Conservation (phyloP, 2,329 filamentous ascomycete genomes). For the Cercospora citrullina region DNA sequence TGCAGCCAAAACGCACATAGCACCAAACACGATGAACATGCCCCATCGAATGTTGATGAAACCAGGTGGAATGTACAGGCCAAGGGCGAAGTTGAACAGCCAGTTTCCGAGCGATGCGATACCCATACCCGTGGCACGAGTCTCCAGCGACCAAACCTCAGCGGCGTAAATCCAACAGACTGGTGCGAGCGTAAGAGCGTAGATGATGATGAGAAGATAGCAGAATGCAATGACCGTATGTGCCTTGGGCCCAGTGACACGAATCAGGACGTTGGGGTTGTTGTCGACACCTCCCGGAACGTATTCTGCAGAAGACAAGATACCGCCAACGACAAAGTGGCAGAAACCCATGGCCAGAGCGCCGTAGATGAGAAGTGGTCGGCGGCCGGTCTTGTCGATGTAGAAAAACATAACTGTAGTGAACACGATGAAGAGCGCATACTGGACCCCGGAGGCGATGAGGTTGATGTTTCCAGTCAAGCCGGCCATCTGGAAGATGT, state of each 20-base stretch:
- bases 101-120: conserved; percentile 57
- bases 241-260: conserved; percentile 54
- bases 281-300: conserved; percentile 49
- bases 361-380: conserved; percentile 61
- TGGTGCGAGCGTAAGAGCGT: conserved; percentile 63
- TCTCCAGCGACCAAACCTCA: conserved; percentile 63
- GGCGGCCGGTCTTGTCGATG: conserved; percentile 45
- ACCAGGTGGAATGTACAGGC: conserved; percentile 58
- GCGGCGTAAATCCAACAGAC: conserved; percentile 67
- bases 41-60: conserved; percentile 61
- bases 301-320: conserved; percentile 45
- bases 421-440: conserved; percentile 47
- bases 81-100: conserved; percentile 60
- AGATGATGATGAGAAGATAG: conserved; percentile 64
- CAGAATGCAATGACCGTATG: conserved; percentile 66
- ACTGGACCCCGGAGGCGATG: conserved; percentile 44
- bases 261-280: conserved; percentile 56
- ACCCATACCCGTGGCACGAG: conserved; percentile 60
- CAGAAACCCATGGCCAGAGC: conserved; percentile 79
- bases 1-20: conserved; percentile 49
- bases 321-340: conserved; percentile 74
- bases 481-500: conserved; percentile 61
- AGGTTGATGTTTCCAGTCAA: conserved; percentile 54
- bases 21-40: conserved; percentile 54
- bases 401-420: conserved; percentile 45